Evolutionary conservation across 2,329 filamentous ascomycete species (phyloP).

Genomic region (Sclerotinia spermophila): DNA sequence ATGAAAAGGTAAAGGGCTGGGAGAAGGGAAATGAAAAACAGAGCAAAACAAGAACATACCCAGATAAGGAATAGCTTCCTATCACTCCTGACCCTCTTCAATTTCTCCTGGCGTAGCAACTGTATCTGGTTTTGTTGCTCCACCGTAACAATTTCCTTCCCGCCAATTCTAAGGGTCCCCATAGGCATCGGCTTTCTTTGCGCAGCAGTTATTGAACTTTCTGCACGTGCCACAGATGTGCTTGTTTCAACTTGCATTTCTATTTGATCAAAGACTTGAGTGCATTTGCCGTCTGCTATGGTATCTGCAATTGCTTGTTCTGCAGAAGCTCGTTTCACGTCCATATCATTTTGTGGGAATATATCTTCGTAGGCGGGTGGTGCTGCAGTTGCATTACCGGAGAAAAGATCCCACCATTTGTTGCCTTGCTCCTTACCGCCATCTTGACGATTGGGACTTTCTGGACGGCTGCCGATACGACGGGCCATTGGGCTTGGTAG

Average conservation of each 20-base stretch:
- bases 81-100: slow-evolving; percentile 61
- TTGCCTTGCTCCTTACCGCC: slow-evolving; percentile 47
- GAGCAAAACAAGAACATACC: slow-evolving; percentile 43
- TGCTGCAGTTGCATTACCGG: slow-evolving; percentile 48
- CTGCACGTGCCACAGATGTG: slow-evolving; percentile 24
- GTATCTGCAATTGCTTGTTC: slow-evolving; percentile 55
- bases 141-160: slow-evolving; percentile 60
- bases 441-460: slow-evolving; percentile 20
- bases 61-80: slow-evolving; percentile 66
- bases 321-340: slow-evolving; percentile 57
- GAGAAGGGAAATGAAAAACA: not conserved
- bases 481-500: slow-evolving; percentile 61
- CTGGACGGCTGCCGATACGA: slow-evolving; percentile 58
- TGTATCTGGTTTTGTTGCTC: slow-evolving; percentile 63
- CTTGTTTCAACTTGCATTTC: slow-evolving; percentile 7
- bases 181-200: slow-evolving; percentile 37
- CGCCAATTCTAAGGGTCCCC: slow-evolving; percentile 55
- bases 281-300: slow-evolving; percentile 56
- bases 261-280: slow-evolving; percentile 48
- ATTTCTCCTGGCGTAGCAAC: slow-evolving; percentile 56
- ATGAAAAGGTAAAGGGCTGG: not conserved
- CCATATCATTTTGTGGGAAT: slow-evolving; percentile 55
- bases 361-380: slow-evolving; percentile 79
- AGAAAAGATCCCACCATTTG: slow-evolving; percentile 67
- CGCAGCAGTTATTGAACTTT: slow-evolving; percentile 40